A percentile compares a stretch with the other conserved stretches of the same genome.
Evolutionary conservation across 495 filamentous ascomycete species (phyloP).

Genomic region (Gamarada debralockiae): DNA sequence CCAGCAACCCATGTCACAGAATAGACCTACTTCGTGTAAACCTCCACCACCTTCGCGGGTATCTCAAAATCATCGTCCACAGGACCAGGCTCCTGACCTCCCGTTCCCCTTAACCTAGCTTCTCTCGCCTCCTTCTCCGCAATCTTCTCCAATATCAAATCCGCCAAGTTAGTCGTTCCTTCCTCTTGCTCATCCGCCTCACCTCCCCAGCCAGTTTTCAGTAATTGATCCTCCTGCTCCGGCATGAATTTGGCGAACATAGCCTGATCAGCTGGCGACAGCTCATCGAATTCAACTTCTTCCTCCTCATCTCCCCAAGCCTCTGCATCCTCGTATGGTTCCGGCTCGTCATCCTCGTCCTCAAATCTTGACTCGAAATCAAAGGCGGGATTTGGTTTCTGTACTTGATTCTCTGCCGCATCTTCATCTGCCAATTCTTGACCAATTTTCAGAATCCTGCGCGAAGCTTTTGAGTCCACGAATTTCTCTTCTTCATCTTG

Average conservation of each 20-base stretch:
- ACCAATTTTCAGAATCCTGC: slow-evolving; percentile 83
- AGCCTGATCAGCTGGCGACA: slow-evolving; percentile 85
- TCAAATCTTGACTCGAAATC: slow-evolving; percentile 58
- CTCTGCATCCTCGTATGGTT: slow-evolving; percentile 54
- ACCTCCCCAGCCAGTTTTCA: slow-evolving; percentile 46
- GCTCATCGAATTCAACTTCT: slow-evolving; percentile 70
- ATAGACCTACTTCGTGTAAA: slow-evolving; percentile 74
- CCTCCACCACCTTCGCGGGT: slow-evolving; percentile 88
- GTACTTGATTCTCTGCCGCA: slow-evolving; percentile 36
- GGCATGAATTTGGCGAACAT: slow-evolving; percentile 89
- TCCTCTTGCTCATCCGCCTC: slow-evolving; percentile 38
- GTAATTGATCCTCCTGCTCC: slow-evolving; percentile 46
- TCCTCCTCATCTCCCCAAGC: slow-evolving; percentile 63
- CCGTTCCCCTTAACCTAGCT: slow-evolving; percentile 20
- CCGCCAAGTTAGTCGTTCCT: slow-evolving; percentile 72
- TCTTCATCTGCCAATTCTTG: slow-evolving; percentile 79
- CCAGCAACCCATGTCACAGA: not conserved
- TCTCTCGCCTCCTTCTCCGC: slow-evolving; percentile 77
- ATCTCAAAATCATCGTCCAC: slow-evolving; percentile 79
- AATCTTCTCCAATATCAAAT: slow-evolving; percentile 90
- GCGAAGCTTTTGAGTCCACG: slow-evolving; percentile 80
- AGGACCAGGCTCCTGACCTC: slow-evolving; percentile 25
- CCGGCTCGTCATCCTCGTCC: slow-evolving; percentile 39
- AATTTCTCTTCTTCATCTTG: slow-evolving; percentile 61
- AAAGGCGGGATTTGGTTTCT: slow-evolving; percentile 56